These are phyloP conservation scores for Cadophora luteo-olivacea DNA, from an alignment of 2,329 filamentous ascomycete species.

Conservation along the genomic window DNA sequence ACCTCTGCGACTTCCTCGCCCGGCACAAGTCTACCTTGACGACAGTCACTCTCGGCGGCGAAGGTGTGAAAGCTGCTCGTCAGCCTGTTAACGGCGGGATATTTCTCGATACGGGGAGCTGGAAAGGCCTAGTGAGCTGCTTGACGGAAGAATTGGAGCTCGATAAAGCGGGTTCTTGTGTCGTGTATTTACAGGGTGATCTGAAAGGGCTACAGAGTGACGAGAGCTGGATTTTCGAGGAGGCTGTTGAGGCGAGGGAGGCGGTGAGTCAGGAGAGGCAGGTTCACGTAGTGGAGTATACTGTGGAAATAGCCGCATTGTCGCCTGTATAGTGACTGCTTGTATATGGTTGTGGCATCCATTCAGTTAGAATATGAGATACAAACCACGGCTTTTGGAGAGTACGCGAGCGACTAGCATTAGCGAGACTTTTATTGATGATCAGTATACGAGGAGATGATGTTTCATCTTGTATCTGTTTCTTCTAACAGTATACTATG, in stretches of 20 bases:
- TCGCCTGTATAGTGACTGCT: no score
- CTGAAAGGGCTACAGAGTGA: slow-evolving; percentile 31
- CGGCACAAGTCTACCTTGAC: slow-evolving; percentile 49
- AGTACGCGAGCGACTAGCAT: no score
- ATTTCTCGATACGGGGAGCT: slow-evolving; percentile 53
- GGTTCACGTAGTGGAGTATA: no score
- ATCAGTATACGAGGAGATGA: no score
- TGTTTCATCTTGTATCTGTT: no score
- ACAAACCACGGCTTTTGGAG: no score
- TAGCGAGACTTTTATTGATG: no score
- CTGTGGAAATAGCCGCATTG: no score
- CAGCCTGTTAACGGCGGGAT: slow-evolving; percentile 52
- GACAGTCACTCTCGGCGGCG: slow-evolving; percentile 53
- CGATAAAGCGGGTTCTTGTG: slow-evolving; percentile 47
- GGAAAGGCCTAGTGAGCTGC: slow-evolving; percentile 51
- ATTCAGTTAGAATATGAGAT: no score
- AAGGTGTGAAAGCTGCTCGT: slow-evolving; percentile 49
- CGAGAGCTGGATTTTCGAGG: slow-evolving; percentile 30
- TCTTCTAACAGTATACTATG: no score
- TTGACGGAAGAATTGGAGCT: slow-evolving; percentile 49
- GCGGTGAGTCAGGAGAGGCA: neutral
- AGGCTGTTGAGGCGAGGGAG: neutral
- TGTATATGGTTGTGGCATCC: no score
- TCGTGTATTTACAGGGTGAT: slow-evolving; percentile 50
- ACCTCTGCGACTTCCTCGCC: slow-evolving; percentile 52